A percentile compares a stretch with the other conserved stretches of the same genome.
Evolutionary conservation across 2,329 filamentous ascomycete species (phyloP).

Genomic region (Stachybotrys chartarum): DNA sequence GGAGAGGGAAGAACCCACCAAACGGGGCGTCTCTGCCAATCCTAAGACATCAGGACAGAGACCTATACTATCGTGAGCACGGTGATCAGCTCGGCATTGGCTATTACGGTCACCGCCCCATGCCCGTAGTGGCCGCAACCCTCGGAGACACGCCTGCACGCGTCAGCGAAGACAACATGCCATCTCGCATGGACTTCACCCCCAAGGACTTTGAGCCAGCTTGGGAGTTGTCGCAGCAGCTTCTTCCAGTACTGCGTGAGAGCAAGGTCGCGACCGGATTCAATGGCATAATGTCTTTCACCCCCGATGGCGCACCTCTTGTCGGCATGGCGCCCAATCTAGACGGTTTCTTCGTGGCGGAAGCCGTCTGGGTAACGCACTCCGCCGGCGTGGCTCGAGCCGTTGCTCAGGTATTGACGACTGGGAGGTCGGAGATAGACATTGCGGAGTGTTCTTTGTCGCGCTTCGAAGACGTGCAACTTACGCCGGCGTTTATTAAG

Average conservation of each 20-base stretch:
- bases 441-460: constrained; percentile 51
- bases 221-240: constrained; percentile 47
- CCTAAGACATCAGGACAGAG: constrained; percentile 54
- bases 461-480: constrained; percentile 55
- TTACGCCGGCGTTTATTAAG: constrained; percentile 45
- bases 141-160: constrained; percentile 45
- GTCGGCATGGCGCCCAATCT: constrained; percentile 50
- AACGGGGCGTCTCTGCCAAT: constrained; percentile 51
- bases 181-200: constrained; percentile 54
- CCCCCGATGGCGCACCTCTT: constrained; percentile 54
- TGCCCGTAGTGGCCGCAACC: constrained; percentile 49
- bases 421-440: constrained; percentile 47
- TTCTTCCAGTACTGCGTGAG: constrained; percentile 45
- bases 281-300: constrained; percentile 62
- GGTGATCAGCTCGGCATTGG: constrained; percentile 57
- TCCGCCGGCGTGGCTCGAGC: constrained; percentile 56
- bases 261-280: constrained; percentile 51
- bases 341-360: constrained; percentile 56
- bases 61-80: constrained; percentile 59
- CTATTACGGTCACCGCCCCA: constrained; percentile 56
- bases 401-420: constrained; percentile 50
- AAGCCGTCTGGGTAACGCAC: constrained; percentile 62
- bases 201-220: constrained; percentile 52
- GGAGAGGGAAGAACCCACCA: constrained; percentile 23
- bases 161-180: constrained; percentile 54